Base-by-base conservation (phyloP, 225 moss, liverwort and hornwort genomes). In the Pleurozium schreberi region DNA sequence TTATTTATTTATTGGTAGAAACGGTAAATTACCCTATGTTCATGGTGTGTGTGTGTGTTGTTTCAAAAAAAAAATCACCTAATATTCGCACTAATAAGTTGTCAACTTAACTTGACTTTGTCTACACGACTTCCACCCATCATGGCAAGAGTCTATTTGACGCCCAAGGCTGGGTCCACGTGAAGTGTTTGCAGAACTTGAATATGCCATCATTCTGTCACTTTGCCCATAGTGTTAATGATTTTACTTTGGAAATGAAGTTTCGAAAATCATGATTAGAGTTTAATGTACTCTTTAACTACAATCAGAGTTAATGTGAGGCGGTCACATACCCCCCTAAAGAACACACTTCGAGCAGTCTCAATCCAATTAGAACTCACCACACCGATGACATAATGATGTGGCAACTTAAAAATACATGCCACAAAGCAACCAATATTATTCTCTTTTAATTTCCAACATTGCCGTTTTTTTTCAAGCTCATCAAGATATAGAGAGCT, bases 341-440 rank as follows among this genome's bases (percentile, higher is more conserved):
- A 71, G 43, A 15, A 27, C 71, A 27, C 15, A 68, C 1, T 13
- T 42, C 5, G 14, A 42, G 70, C 5, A 25, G 8, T 0, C 8
- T 42, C 13, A 42, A 70, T 42, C 8, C 15, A 27, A 42, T 3
- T 0, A 0, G 26, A 70, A 26, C 1, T 5, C 1, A 43, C 27
- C 9, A 22, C 1, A 4, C 10, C 22, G 12, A 68, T 3, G 5
- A 6, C 65, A 40, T 69, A 23, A 21, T 38, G 67, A 67, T 2
- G 3, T 3, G 14, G 70, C 42, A 70, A 40, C 14, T 69, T 52
- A 15, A 11, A 69, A 69, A 26, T 23, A 25, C 3, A 68, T 67
- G 11, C 1, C 6, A n/a, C 0, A 21, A 23, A 14, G 13, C 21
- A 13, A 23, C 0, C 1, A 5, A 1, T 65, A 65, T 64, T 64